Percentiles rank a stretch among this genome's conserved stretches.
These are phyloP conservation scores for Populus davidiana DNA, from an alignment of 345 rosid species.

Conservation along the genomic window DNA sequence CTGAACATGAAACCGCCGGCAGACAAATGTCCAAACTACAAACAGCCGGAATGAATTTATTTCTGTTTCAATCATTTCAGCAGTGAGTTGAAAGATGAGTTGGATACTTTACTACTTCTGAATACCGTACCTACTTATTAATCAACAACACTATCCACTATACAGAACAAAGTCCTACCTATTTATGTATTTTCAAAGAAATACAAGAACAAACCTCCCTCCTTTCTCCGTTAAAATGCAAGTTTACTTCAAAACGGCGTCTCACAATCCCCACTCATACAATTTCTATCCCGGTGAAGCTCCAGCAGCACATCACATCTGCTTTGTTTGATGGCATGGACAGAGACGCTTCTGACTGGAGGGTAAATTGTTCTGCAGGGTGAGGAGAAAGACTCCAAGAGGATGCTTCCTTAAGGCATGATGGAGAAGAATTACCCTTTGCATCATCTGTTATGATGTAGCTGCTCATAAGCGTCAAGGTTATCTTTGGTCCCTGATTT, in stretches of 20 bases:
- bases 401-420: conserved; percentile 2
- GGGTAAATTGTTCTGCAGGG: not conserved
- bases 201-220: not conserved
- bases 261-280: not conserved
- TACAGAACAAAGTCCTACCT: conserved; percentile 18
- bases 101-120: not conserved
- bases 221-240: not conserved
- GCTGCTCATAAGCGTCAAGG: conserved; percentile 23
- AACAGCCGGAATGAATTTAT: not conserved
- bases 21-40: not conserved
- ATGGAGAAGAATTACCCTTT: conserved; percentile 5
- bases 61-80: not conserved
- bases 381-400: not conserved
- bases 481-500: conserved; percentile 47
- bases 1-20: not conserved
- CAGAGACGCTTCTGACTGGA: not conserved
- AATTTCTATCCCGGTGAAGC: not conserved
- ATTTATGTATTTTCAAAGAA: not conserved
- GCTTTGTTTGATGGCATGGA: not conserved
- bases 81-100: not conserved
- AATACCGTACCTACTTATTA: not conserved
- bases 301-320: not conserved
- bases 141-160: conserved; percentile 7
- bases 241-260: not conserved
- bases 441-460: conserved; percentile 24